Evolutionary conservation across 1,139 yeast species (phyloP).

Genomic region (Debaryomycetaceae sp.): DNA sequence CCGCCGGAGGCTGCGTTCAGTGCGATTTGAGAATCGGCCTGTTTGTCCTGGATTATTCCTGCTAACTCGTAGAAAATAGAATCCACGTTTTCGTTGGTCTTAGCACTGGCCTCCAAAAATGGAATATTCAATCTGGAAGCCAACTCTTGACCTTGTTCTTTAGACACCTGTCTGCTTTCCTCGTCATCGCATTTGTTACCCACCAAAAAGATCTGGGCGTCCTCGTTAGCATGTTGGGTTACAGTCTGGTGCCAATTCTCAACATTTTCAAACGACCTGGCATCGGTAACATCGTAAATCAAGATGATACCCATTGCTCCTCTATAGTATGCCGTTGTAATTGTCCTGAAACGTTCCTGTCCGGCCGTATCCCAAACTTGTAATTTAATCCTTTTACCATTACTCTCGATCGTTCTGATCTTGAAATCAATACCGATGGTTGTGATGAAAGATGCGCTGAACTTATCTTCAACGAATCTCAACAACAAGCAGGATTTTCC

Average conservation of each 20-base stretch:
- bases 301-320: conserved; percentile 98
- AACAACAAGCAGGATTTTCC: conserved; percentile 94
- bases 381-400: conserved; percentile 87
- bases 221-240: conserved; percentile 93
- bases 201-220: conserved; percentile 87
- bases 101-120: conserved; percentile 93
- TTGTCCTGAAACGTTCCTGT: conserved; percentile 96
- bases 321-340: conserved; percentile 96
- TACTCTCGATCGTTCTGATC: conserved; percentile 91
- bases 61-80: conserved; percentile 90
- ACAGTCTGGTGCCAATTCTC: conserved; percentile 95
- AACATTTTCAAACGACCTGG: conserved; percentile 80
- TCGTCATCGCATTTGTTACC: conserved; percentile 94
- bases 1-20: conserved; percentile 26
- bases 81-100: conserved; percentile 88
- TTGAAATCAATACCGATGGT: conserved; percentile 98
- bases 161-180: conserved; percentile 70
- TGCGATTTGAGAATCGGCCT: conserved; percentile 39
- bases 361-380: conserved; percentile 99
- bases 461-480: conserved; percentile 94
- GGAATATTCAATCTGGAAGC: conserved; percentile 89
- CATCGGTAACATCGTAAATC: conserved; percentile 95
- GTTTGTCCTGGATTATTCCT: conserved; percentile 79
- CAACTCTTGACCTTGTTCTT: conserved; percentile 84
- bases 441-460: conserved; percentile 93